Conservation (phyloP, 1,284 basidiomycete genomes). For the Termitomyces sp. region DNA sequence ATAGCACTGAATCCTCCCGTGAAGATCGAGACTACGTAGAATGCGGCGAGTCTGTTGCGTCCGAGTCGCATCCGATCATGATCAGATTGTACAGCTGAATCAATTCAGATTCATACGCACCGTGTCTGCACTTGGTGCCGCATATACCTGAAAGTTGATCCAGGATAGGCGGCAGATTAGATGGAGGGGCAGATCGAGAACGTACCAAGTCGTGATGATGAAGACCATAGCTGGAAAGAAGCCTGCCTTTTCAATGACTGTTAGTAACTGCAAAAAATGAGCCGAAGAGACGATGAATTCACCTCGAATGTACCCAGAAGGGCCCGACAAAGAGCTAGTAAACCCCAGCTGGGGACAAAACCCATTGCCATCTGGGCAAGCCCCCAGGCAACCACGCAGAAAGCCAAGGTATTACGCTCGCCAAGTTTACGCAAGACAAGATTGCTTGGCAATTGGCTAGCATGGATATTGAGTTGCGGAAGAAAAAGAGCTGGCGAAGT, state of each 20-base stretch:
- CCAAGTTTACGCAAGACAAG: constrained; percentile 36
- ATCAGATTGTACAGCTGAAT: not conserved
- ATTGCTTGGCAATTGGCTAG: constrained; percentile 44
- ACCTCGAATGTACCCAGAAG: constrained; percentile 43
- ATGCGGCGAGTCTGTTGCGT: constrained; percentile 34
- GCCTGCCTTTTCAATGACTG: constrained; percentile 32
- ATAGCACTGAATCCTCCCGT: constrained; percentile 41
- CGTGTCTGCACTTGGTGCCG: constrained; percentile 44
- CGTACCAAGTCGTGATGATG: constrained; percentile 43
- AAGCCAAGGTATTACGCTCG: constrained; percentile 35
- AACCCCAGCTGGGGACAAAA: constrained; percentile 38
- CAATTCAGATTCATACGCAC: constrained; percentile 19
- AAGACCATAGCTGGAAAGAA: constrained; percentile 44
- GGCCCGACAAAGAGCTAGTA: constrained; percentile 35
- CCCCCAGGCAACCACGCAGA: constrained; percentile 41
- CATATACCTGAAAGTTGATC: constrained; percentile 33
- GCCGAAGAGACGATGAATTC: not conserved
- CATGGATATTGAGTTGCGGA: not conserved
- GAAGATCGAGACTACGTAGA: constrained; percentile 39
- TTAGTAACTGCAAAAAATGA: not conserved
- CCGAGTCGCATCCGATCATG: not conserved
- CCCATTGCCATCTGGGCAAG: constrained; percentile 41
- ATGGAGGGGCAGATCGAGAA: constrained; percentile 1
- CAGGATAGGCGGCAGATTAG: not conserved
- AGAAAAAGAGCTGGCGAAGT: not conserved